Evolutionary conservation across 495 filamentous ascomycete genomes (phyloP).

Genomic region (Podospora pseudocomata): DNA sequence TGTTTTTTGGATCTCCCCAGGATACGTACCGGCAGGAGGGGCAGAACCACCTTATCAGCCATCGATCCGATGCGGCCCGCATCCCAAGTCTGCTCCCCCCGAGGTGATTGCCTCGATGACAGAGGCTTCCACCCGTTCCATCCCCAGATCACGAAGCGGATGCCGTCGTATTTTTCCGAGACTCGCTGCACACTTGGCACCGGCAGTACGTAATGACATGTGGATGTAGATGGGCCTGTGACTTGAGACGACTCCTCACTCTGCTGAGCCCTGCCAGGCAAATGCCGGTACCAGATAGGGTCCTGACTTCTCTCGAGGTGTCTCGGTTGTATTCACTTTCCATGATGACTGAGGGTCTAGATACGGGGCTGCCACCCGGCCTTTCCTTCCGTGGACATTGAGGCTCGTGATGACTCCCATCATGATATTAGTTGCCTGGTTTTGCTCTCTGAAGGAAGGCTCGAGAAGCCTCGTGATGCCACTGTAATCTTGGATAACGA

Average conservation of each 20-base stretch:
- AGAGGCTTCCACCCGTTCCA: slow-evolving; percentile 5
- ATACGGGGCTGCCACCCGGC: not conserved
- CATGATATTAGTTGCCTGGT: not conserved
- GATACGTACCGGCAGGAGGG: not conserved
- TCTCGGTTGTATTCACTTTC: not conserved
- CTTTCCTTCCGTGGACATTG: not conserved
- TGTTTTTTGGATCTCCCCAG: not conserved
- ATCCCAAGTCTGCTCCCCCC: not conserved
- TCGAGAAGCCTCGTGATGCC: not conserved
- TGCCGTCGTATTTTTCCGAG: slow-evolving; percentile 12
- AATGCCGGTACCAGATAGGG: slow-evolving; percentile 13
- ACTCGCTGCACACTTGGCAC: slow-evolving; percentile 8
- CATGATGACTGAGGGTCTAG: not conserved
- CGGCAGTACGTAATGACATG: slow-evolving; percentile 16
- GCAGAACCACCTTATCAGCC: not conserved
- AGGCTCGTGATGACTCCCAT: not conserved
- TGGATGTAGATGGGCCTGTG: slow-evolving; percentile 10
- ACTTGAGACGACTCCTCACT: slow-evolving; percentile 9
- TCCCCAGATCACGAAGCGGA: slow-evolving; percentile 6
- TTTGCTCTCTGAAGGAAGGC: not conserved
- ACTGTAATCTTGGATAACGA: not conserved
- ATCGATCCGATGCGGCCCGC: slow-evolving; percentile 6
- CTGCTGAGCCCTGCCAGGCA: slow-evolving; percentile 11
- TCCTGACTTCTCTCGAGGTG: not conserved
- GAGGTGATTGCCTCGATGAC: slow-evolving; percentile 3